A percentile compares a stretch with the other conserved stretches of the same genome.
Conservation (phyloP, 768 basidiomycete genomes). For the Rhodotorula taiwanensis region DNA sequence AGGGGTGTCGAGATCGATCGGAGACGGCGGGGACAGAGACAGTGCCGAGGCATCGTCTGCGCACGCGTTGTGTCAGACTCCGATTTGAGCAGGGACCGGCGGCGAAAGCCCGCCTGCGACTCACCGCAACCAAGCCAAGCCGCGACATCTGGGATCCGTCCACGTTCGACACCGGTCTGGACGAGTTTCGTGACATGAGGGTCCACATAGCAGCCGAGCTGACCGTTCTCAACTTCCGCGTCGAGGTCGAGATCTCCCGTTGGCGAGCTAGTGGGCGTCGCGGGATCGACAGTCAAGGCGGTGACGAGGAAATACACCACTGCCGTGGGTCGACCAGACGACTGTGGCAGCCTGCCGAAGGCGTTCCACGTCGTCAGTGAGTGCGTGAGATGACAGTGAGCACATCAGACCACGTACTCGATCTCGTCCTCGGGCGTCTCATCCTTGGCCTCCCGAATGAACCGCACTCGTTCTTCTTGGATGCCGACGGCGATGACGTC, state of each 20-base stretch:
- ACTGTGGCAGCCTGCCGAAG: conserved; percentile 28
- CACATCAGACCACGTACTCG: conserved; percentile 38
- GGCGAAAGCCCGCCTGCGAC: background rate
- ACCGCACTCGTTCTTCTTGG: conserved; percentile 45
- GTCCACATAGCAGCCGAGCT: conserved; percentile 82
- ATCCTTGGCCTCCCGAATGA: conserved; percentile 39
- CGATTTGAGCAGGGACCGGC: background rate
- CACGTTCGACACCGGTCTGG: conserved; percentile 70
- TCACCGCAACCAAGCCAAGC: conserved; percentile 49
- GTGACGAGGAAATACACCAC: conserved; percentile 72
- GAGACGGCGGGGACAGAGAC: conserved; percentile 9
- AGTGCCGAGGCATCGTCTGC: background rate
- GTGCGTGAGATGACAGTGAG: too few relatives aligned
- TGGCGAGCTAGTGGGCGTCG: conserved; percentile 16
- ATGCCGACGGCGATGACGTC: conserved; percentile 66
- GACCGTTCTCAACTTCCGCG: conserved; percentile 52
- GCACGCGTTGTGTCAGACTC: background rate
- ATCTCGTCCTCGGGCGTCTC: conserved; percentile 36
- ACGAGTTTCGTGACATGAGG: conserved; percentile 63
- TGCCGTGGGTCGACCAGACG: conserved; percentile 45
- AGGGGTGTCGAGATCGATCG: conserved; percentile 10
- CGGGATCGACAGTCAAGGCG: conserved; percentile 48
- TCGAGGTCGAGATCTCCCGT: conserved; percentile 44
- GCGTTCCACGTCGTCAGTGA: too few relatives aligned
- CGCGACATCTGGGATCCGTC: conserved; percentile 54